Percentiles rank a stretch among this genome's conserved stretches.
phyloP scores from a whole-genome alignment of 768 basidiomycete genomes.

The Cubamyces lactineus region DNA sequence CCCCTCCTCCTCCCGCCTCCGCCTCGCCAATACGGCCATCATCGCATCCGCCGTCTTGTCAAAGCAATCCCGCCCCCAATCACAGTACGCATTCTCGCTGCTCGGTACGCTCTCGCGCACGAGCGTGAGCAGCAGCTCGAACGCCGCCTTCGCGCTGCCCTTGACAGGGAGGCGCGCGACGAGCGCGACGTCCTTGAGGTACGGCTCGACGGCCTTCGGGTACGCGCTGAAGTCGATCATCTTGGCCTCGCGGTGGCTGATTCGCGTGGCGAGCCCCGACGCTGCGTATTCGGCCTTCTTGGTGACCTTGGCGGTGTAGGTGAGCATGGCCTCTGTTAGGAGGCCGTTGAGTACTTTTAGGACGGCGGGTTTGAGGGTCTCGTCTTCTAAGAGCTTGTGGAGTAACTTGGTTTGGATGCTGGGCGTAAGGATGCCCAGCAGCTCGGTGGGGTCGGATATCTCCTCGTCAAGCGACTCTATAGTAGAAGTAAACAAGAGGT shows the following conservation, averaged over 20 bases:
- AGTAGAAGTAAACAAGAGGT: no score
- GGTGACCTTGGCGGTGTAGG: no score
- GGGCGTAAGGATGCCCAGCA: no score
- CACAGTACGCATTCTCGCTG: no score
- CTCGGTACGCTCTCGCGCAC: not conserved
- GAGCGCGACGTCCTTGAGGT: not conserved
- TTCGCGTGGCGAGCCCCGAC: not conserved
- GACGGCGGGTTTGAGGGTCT: no score
- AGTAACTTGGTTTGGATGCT: no score
- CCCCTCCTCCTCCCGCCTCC: not conserved
- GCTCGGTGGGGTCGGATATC: no score
- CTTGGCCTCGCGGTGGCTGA: not conserved
- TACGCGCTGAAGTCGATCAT: not conserved
- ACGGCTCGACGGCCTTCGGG: not conserved
- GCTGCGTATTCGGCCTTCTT: no score
- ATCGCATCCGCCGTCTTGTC: not conserved
- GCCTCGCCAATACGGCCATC: not conserved
- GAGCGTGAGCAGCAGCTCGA: not conserved
- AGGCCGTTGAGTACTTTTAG: no score
- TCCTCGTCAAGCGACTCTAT: no score
- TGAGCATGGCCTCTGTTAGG: no score
- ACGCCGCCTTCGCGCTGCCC: not conserved
- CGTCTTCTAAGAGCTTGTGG: no score
- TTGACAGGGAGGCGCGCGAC: not conserved
- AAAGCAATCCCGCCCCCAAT: not conserved